A percentile compares a stretch with the other conserved stretches of the same genome.
These are phyloP conservation scores for Fusarium sp. DNA, from an alignment of 2,329 filamentous ascomycete species.

Conservation along the genomic window DNA sequence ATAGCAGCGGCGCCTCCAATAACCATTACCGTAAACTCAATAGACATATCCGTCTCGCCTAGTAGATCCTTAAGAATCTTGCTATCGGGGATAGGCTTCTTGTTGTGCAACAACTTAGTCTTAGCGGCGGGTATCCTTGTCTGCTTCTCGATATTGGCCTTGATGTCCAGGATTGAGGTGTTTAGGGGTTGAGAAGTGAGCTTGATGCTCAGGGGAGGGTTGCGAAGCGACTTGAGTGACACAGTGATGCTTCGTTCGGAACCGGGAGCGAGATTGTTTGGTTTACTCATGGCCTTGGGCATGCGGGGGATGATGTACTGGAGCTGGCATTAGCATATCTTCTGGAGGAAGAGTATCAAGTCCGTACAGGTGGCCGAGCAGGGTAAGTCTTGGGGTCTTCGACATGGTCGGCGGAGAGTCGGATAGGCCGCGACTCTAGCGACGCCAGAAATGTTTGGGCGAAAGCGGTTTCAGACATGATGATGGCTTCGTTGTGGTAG, in stretches of 20 bases:
- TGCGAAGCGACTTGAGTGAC: conserved; percentile 79
- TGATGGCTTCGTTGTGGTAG: conserved; percentile 32
- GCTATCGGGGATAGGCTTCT: conserved; percentile 83
- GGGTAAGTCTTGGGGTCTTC: conserved; percentile 85
- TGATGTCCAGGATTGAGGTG: conserved; percentile 83
- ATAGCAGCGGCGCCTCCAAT: conserved; percentile 73
- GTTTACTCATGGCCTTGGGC: conserved; percentile 65
- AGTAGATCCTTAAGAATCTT: conserved; percentile 82
- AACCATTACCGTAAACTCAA: conserved; percentile 90
- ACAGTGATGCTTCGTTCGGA: conserved; percentile 66
- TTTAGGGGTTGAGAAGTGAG: conserved; percentile 71
- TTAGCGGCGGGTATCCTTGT: conserved; percentile 76
- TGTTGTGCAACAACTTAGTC: conserved; percentile 86
- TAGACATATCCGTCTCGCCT: conserved; percentile 56
- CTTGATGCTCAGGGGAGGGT: conserved; percentile 74
- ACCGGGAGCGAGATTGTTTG: conserved; percentile 60
- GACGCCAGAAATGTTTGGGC: conserved; percentile 83
- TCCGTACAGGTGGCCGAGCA: conserved; percentile 75
- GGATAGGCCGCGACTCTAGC: conserved; percentile 81
- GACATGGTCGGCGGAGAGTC: conserved; percentile 89
- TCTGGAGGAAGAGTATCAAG: neutral
- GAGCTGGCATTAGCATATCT: conserved; percentile 9
- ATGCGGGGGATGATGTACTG: conserved; percentile 80
- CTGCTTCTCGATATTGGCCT: conserved; percentile 72
- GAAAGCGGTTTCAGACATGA: conserved; percentile 86